Conservation (phyloP, 805 yeast genomes). For the Lipomyces chichibuensis region DNA sequence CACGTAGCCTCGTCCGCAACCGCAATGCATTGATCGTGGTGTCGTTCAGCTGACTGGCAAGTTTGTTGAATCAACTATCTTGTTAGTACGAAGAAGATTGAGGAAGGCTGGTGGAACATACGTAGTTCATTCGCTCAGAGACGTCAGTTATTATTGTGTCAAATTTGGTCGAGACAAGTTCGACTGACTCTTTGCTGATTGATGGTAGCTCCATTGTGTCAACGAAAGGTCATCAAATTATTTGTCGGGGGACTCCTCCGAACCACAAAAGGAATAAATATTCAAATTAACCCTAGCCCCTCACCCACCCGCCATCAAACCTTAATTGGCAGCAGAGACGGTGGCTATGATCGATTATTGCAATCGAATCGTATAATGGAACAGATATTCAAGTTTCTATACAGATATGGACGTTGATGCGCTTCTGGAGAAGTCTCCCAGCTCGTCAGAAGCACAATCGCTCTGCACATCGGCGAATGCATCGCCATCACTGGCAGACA, state of each 20-base stretch:
- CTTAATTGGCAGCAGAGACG: neutral
- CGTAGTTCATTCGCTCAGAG: conserved; percentile 25
- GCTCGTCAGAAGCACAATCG: neutral
- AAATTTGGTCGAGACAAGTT: conserved; percentile 15
- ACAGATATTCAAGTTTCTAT: neutral
- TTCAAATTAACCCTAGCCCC: neutral
- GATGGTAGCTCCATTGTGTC: neutral
- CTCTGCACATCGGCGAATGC: neutral
- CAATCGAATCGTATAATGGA: neutral
- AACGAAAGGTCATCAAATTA: neutral
- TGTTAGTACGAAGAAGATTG: neutral
- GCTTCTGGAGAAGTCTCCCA: neutral
- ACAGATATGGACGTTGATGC: neutral
- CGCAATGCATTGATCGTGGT: conserved; percentile 30
- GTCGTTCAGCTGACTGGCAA: conserved; percentile 28
- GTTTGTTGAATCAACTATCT: conserved; percentile 29
- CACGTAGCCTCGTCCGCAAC: conserved; percentile 29
- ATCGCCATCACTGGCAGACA: neutral
- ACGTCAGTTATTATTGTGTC: conserved; percentile 24
- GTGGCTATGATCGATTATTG: neutral
- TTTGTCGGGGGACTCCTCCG: neutral
- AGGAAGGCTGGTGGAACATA: conserved; percentile 6
- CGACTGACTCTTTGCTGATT: conserved; percentile 17
- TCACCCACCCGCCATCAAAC: neutral
- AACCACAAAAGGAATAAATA: neutral